A percentile compares a stretch with the other conserved stretches of the same genome.
Conservation (phyloP, 2,329 filamentous ascomycete genomes). For the Pseudomassariella vexata region DNA sequence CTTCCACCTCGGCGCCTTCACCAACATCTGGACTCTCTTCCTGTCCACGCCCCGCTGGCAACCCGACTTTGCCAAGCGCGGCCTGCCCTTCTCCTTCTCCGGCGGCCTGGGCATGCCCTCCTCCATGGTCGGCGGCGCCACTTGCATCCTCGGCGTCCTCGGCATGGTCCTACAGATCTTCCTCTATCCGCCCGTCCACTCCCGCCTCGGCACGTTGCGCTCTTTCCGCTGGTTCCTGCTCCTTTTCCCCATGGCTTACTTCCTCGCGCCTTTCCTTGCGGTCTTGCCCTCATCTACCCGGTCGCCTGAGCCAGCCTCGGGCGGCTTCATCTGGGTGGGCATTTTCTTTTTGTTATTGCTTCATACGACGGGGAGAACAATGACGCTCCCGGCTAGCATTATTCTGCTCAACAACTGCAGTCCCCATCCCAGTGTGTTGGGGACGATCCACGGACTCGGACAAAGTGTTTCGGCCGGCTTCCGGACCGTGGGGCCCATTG, state of each 20-base stretch:
- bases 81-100: conserved; percentile 50
- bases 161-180: conserved; percentile 65
- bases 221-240: conserved; percentile 62
- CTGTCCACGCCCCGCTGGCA: conserved; percentile 63
- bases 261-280: conserved; percentile 61
- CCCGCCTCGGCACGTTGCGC: conserved; percentile 57
- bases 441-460: conserved; percentile 50
- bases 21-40: conserved; percentile 64
- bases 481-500: conserved; percentile 43
- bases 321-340: conserved; percentile 51
- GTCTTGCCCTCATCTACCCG: conserved; percentile 48
- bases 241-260: conserved; percentile 63
- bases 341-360: conserved; percentile 58
- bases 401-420: conserved; percentile 57
- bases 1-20: conserved; percentile 65
- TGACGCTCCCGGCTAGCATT: conserved; percentile 53
- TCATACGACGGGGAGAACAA: conserved; percentile 69
- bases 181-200: conserved; percentile 61
- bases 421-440: conserved; percentile 51
- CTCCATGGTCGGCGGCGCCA: conserved; percentile 61
- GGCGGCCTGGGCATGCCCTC: conserved; percentile 64
- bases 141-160: conserved; percentile 62
- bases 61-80: conserved; percentile 26
- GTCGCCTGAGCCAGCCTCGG: conserved; percentile 37
- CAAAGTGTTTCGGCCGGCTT: conserved; percentile 44